Evolutionary conservation across 257 asterid species (phyloP).

Genomic region (Lavandula angustifolia): DNA sequence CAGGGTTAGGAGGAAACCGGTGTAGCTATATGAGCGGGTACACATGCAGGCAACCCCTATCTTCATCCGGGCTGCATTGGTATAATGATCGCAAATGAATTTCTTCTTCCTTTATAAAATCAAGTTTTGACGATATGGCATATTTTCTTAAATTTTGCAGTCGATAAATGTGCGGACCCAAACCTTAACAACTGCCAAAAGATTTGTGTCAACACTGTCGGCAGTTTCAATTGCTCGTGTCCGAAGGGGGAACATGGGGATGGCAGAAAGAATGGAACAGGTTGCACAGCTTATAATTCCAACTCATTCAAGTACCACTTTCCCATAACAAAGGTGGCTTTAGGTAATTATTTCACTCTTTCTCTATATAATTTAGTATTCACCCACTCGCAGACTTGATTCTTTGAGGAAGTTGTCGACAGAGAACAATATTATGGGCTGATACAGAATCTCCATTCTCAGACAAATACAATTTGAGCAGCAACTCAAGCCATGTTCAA

Average conservation of each 20-base stretch:
- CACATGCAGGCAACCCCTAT: conserved; percentile 75
- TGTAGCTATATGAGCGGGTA: conserved; percentile 54
- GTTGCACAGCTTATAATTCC: conserved; percentile 45
- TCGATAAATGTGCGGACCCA: conserved; percentile 43
- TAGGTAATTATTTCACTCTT: conserved; percentile 33
- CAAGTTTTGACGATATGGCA: conserved; percentile 16
- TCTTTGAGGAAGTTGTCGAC: conserved; percentile 38
- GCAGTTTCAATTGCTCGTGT: conserved; percentile 62
- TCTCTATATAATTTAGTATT: no score
- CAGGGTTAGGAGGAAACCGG: conserved; percentile 51
- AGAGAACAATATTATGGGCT: not conserved
- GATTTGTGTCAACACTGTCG: conserved; percentile 42
- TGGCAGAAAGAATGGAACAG: conserved; percentile 48
- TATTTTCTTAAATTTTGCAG: conserved; percentile 13
- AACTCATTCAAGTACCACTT: conserved; percentile 36
- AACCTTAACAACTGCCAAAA: conserved; percentile 34
- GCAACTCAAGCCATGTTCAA: conserved; percentile 14
- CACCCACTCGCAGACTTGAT: no score
- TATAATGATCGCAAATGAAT: not conserved
- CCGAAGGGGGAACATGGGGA: conserved; percentile 56
- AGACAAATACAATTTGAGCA: conserved; percentile 40
- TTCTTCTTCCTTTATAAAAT: no score
- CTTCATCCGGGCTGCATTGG: conserved; percentile 67
- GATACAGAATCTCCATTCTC: not conserved
- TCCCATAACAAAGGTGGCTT: conserved; percentile 46